Percentiles rank a stretch among this genome's conserved stretches.
These are phyloP conservation scores for Epichloe sp. DNA, from an alignment of 2,329 filamentous ascomycete genomes.

Conservation along the genomic window DNA sequence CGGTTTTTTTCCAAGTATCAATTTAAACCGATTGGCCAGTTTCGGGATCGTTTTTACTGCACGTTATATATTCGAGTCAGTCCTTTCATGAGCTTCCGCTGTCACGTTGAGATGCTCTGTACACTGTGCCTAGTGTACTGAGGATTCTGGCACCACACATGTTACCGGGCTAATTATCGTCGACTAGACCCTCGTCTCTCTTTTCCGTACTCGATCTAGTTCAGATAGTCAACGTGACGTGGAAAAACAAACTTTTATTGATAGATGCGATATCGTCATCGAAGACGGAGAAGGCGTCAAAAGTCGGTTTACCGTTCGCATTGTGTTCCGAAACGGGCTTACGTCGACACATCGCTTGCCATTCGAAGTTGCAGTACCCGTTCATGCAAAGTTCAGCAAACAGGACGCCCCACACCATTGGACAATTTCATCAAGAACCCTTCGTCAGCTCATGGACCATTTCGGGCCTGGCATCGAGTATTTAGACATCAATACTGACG, in stretches of 20 bases:
- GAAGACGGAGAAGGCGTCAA: slow-evolving; percentile 58
- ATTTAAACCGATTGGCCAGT: slow-evolving; percentile 41
- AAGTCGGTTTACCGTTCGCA: slow-evolving; percentile 62
- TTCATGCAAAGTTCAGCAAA: slow-evolving; percentile 63
- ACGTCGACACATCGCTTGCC: slow-evolving; percentile 66
- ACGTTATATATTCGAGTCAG: slow-evolving; percentile 58
- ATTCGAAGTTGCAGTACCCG: slow-evolving; percentile 60
- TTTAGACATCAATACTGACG: slow-evolving; percentile 63
- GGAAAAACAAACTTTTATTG: slow-evolving; percentile 57
- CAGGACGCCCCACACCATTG: slow-evolving; percentile 55
- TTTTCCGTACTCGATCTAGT: slow-evolving; percentile 54
- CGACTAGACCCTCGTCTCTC: slow-evolving; percentile 49
- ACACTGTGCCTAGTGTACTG: not conserved
- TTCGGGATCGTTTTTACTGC: slow-evolving; percentile 55
- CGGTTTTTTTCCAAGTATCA: slow-evolving; percentile 63
- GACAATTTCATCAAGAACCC: slow-evolving; percentile 56
- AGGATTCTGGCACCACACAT: not conserved
- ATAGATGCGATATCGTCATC: slow-evolving; percentile 60
- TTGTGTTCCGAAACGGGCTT: slow-evolving; percentile 62
- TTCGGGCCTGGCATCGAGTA: slow-evolving; percentile 72
- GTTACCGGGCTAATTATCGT: not conserved
- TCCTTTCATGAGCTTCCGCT: not conserved
- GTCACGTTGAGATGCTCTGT: not conserved
- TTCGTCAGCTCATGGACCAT: slow-evolving; percentile 67
- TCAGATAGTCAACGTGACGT: slow-evolving; percentile 43